Percentiles rank a stretch among this genome's conserved stretches.
Conservation (phyloP, 305 asterid genomes). For the Solanum hybrid region DNA sequence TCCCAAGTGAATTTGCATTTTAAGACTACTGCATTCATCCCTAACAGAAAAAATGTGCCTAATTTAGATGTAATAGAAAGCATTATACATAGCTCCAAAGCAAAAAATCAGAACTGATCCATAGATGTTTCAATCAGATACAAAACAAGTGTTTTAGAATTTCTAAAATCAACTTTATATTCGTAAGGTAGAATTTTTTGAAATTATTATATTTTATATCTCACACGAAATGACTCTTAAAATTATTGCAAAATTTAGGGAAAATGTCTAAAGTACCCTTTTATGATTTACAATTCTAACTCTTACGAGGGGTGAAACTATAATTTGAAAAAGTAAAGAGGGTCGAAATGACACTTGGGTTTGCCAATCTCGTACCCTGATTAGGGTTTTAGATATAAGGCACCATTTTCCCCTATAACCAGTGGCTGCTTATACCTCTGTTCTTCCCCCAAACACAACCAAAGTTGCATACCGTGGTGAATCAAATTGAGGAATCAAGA, state of each 20-base stretch:
- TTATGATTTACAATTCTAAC: not conserved
- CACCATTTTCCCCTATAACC: not conserved
- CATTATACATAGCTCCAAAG: not conserved
- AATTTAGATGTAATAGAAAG: not conserved
- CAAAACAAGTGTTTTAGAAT: not conserved
- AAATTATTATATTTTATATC: too few relatives aligned
- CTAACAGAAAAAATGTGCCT: not conserved
- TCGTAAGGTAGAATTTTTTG: too few relatives aligned
- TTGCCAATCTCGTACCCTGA: not conserved
- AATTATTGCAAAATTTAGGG: not conserved
- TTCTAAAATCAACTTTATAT: not conserved
- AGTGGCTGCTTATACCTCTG: not conserved
- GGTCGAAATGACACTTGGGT: not conserved
- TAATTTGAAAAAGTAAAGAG: not conserved
- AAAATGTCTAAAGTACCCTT: not conserved
- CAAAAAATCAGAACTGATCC: not conserved
- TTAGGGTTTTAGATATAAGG: not conserved
- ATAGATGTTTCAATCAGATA: not conserved
- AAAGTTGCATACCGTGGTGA: not conserved
- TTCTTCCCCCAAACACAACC: not conserved
- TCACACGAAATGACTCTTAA: too few relatives aligned
- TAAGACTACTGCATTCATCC: not conserved
- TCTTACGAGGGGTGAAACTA: not conserved
- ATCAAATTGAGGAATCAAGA: constrained; percentile 8
- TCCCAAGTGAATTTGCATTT: not conserved